Conservation (phyloP, 768 basidiomycete genomes). For the Kwoniella botswanensis region DNA sequence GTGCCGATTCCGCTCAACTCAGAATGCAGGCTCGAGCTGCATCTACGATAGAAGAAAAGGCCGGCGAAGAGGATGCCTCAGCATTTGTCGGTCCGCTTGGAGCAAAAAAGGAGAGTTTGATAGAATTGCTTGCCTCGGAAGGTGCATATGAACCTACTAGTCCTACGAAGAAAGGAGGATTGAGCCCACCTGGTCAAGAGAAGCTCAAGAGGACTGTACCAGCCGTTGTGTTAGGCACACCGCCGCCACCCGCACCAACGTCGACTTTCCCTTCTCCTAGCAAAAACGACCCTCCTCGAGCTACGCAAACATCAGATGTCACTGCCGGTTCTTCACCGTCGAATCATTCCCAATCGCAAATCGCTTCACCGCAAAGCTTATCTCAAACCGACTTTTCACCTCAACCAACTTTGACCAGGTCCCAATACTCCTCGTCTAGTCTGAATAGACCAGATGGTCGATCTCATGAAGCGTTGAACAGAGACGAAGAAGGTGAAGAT, state of each 20-base stretch:
- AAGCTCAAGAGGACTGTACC: conserved; percentile 34
- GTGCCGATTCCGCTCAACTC: conserved; percentile 9
- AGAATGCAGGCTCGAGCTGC: conserved; percentile 28
- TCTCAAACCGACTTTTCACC: background rate
- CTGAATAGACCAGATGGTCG: conserved; percentile 10
- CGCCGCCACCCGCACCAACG: conserved; percentile 33
- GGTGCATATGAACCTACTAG: conserved; percentile 15
- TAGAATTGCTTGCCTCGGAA: conserved; percentile 44
- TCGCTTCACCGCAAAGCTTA: background rate
- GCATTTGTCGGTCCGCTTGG: background rate
- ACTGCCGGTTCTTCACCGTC: background rate
- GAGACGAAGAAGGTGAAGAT: conserved; percentile 22
- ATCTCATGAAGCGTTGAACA: conserved; percentile 1
- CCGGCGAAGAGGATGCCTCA: background rate
- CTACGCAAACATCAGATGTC: background rate
- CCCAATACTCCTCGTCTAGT: conserved; percentile 13
- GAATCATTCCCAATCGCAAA: background rate
- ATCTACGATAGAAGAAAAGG: conserved; percentile 27
- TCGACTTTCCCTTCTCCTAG: conserved; percentile 4
- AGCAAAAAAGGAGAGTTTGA: conserved; percentile 36
- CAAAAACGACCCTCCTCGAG: background rate
- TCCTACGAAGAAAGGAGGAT: conserved; percentile 5
- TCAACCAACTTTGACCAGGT: conserved; percentile 3
- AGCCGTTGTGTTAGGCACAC: conserved; percentile 46
- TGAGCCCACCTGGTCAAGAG: background rate